A percentile compares a stretch with the other conserved stretches of the same genome.
Conservation (phyloP, 1,284 basidiomycete species). For the Trametes pubescens region DNA sequence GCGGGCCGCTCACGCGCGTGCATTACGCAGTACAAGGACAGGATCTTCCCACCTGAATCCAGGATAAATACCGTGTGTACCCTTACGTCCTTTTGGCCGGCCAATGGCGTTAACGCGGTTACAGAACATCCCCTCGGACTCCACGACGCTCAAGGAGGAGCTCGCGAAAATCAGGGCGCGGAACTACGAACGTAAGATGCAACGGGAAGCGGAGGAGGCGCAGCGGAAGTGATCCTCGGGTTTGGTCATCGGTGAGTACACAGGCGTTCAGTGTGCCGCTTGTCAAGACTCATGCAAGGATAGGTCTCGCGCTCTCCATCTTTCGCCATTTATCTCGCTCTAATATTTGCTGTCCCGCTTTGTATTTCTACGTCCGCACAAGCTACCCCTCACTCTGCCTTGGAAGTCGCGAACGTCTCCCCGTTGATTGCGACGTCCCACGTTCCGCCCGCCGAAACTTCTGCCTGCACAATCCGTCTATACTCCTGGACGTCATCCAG, state of each 20-base stretch:
- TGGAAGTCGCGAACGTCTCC: conserved; percentile 37
- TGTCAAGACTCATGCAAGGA: background rate
- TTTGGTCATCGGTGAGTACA: conserved; percentile 2
- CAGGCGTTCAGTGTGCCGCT: background rate
- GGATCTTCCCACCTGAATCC: conserved; percentile 70
- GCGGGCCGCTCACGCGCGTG: conserved; percentile 1
- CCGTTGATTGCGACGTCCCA: conserved; percentile 54
- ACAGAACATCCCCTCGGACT: conserved; percentile 71
- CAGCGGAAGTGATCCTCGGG: conserved; percentile 25
- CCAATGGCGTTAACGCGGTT: background rate
- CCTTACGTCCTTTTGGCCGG: background rate
- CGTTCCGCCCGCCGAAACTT: conserved; percentile 38
- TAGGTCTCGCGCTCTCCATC: background rate
- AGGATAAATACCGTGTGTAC: conserved; percentile 58
- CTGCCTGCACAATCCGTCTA: conserved; percentile 47
- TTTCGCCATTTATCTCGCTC: conserved; percentile 10
- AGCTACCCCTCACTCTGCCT: conserved; percentile 26
- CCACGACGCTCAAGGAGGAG: conserved; percentile 68
- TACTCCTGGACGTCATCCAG: conserved; percentile 60
- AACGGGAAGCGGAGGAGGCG: conserved; percentile 48
- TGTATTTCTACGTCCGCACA: conserved; percentile 29
- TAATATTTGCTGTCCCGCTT: conserved; percentile 18
- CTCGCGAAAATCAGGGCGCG: conserved; percentile 74
- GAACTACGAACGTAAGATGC: conserved; percentile 56
- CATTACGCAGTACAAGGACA: conserved; percentile 71